Percentiles rank a stretch among this genome's conserved stretches.
These are phyloP conservation scores for Angomonas ambiguus DNA, from an alignment of 208 protist species.

Conservation along the genomic window DNA sequence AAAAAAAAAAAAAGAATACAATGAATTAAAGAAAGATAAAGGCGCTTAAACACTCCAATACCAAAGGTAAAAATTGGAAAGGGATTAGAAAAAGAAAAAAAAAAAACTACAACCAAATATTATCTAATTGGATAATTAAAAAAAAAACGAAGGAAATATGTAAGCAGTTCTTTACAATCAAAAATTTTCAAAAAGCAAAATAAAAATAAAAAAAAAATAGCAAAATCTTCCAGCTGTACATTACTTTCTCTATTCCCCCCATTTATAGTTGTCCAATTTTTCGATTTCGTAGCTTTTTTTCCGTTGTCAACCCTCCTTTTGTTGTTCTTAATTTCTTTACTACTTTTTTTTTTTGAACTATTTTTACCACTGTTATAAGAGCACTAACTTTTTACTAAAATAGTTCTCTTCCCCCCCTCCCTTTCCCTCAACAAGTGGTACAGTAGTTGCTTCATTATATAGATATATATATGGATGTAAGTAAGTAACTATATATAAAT, in stretches of 20 bases:
- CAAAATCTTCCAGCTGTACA: background rate
- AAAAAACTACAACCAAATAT: background rate
- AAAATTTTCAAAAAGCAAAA: slow-evolving; percentile 6
- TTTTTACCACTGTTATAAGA: background rate
- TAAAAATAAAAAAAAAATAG: background rate
- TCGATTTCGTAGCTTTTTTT: background rate
- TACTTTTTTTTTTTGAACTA: slow-evolving; percentile 7
- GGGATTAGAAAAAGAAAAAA: background rate
- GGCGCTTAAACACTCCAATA: too few relatives aligned
- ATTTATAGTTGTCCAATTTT: background rate
- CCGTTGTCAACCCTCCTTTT: background rate
- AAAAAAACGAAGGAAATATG: background rate
- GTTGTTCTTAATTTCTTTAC: background rate
- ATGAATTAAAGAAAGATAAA: too few relatives aligned
- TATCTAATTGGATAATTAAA: slow-evolving; percentile 5
- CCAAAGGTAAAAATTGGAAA: too few relatives aligned
- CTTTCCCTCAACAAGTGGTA: background rate
- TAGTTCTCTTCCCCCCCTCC: background rate
- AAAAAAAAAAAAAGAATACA: too few relatives aligned
- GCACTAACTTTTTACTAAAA: background rate
- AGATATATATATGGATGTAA: slow-evolving; percentile 1
- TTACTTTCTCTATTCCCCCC: background rate
- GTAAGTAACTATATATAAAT: slow-evolving; percentile 1
- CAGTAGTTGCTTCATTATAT: background rate
- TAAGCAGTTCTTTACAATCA: slow-evolving; percentile 13